These are phyloP conservation scores for Helminthosporium solani DNA, from an alignment of 2,329 filamentous ascomycete genomes.

Conservation along the genomic window DNA sequence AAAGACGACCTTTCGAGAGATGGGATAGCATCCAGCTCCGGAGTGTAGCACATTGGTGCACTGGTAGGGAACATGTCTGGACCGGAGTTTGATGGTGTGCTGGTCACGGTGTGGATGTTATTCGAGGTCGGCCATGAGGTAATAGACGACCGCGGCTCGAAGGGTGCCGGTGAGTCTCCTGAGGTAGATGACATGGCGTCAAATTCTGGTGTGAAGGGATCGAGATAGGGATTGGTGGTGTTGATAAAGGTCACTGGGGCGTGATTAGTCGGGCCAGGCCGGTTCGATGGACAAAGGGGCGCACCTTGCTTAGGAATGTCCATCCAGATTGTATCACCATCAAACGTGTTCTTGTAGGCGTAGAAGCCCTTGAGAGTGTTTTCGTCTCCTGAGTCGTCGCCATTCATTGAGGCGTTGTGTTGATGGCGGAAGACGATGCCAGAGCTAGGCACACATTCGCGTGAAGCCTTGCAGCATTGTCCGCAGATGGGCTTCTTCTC, in stretches of 20 bases:
- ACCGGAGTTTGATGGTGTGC: conserved; percentile 47
- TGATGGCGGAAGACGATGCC: conserved; percentile 68
- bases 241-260: conserved; percentile 60
- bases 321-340: conserved; percentile 61
- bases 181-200: conserved; percentile 36
- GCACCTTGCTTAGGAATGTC: conserved; percentile 60
- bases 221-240: conserved; percentile 62
- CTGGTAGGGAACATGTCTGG: conserved; percentile 56
- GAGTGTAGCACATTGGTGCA: conserved; percentile 28
- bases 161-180: conserved; percentile 34
- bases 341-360: conserved; percentile 66
- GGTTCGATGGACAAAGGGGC: conserved; percentile 10
- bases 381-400: conserved; percentile 45
- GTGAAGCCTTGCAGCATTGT: conserved; percentile 61
- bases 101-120: conserved; percentile 27
- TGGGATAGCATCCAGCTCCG: conserved; percentile 31
- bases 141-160: conserved; percentile 26
- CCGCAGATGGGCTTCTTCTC: conserved; percentile 62
- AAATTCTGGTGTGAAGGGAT: conserved; percentile 43
- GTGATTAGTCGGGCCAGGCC: conserved; percentile 10
- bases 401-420: conserved; percentile 69
- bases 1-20: conserved; percentile 19
- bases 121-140: conserved; percentile 31
- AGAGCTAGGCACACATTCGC: conserved; percentile 62
- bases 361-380: conserved; percentile 61